Percentiles rank a stretch among this genome's conserved stretches.
These are phyloP conservation scores for Oryza australiensis DNA, from an alignment of 176 grass and related monocot genomes.

Conservation along the genomic window DNA sequence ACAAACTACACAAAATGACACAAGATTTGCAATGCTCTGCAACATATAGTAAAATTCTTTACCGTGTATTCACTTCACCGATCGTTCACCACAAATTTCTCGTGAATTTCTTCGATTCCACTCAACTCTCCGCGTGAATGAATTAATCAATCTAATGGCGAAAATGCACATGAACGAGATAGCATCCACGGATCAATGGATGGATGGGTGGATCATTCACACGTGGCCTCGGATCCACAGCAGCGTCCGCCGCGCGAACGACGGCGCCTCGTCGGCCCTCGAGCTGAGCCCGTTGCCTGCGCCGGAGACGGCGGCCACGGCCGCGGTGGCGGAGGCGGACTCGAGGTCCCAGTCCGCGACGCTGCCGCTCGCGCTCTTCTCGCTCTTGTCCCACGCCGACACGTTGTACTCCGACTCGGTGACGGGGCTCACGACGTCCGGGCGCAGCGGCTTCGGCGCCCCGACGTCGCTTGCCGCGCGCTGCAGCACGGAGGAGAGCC, in stretches of 20 bases:
- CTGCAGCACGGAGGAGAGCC: slow-evolving; percentile 47
- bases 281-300: slow-evolving; percentile 33
- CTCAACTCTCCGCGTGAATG: neutral
- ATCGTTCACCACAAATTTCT: neutral
- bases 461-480: slow-evolving; percentile 46
- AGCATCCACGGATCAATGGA: too few relatives aligned
- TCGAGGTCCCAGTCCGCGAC: slow-evolving; percentile 72
- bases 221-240: slow-evolving; percentile 80
- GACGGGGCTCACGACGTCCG: slow-evolving; percentile 58
- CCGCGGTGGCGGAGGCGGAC: slow-evolving; percentile 29
- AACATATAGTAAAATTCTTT: slow-evolving; percentile 33
- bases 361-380: slow-evolving; percentile 54
- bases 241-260: slow-evolving; percentile 86
- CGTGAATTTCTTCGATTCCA: neutral
- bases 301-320: neutral
- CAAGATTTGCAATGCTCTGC: neutral
- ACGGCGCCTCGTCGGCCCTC: slow-evolving; percentile 81
- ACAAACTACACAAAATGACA: slow-evolving; percentile 9
- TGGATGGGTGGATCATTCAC: neutral
- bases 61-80: slow-evolving; percentile 28
- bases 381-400: slow-evolving; percentile 64
- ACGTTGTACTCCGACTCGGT: slow-evolving; percentile 81
- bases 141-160: slow-evolving; percentile 15
- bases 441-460: slow-evolving; percentile 37
- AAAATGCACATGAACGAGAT: neutral